Base-by-base conservation (phyloP, 805 yeast genomes). In the Phaffomyces opuntiae region DNA sequence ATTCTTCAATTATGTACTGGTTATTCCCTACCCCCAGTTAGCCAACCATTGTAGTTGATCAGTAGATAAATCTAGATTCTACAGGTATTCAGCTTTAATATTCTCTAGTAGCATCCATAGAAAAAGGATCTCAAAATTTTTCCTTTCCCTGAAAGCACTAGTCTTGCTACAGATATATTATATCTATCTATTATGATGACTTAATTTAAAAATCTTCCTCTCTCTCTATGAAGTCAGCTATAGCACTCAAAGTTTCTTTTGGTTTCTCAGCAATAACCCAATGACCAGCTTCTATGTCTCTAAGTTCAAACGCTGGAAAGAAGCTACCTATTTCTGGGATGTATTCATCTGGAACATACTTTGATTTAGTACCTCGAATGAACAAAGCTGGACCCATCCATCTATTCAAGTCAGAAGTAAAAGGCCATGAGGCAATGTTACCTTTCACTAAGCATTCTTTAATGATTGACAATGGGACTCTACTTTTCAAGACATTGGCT, bases 241-340 rank as follows among this genome's bases (percentile, higher is more conserved):
- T 78, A 7, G 67, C 65, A 4, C 72, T 77, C 24, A 87, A 68
- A 51, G 91, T 88, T 57, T 83, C 95, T 8, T 68, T 55, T 1
- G 98, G 96, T 53, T 83, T 83, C 59, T 91, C 97, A 36, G 87
- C 78, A 52, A 87, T 87, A 14, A 90, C 77, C 96, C 97, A 91
- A 63, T 91, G 99, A 2, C 96, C 96, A 0, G 90, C 78, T 17
- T 87, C 82, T 24, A 93, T 68, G 57, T 85, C 96, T 39, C 76
- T 70, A 13, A 86, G 65, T 49, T 79, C 85, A 57, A 88, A 88
- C 25, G 71, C 68, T 0, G 97, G 97, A 66, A 88, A 91, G 57
- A 77, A 86, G 46, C 68, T 65, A 1, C 90, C 95, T 42, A 88
- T 83, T 17, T 76, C 77, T 0, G 85, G 81, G 21, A 89, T 61